Percentiles rank a stretch among this genome's conserved stretches.
Evolutionary conservation across 257 asterid genomes (phyloP).

Genomic region (Nicotiana paniculata): DNA sequence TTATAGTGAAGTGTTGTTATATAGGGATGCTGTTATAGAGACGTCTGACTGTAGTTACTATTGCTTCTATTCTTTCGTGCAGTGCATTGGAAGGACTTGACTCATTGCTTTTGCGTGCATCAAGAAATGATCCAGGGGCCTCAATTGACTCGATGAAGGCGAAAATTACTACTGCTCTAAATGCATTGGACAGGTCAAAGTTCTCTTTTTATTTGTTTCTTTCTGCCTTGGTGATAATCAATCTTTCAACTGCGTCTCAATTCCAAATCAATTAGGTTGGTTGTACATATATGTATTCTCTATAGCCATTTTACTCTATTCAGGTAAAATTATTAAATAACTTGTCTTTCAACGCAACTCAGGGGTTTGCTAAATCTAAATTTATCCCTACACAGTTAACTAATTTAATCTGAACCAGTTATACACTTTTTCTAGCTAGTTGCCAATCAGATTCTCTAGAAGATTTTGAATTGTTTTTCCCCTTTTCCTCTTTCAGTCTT

Average conservation of each 20-base stretch:
- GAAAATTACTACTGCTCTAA: conserved; percentile 41
- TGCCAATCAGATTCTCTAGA: not conserved
- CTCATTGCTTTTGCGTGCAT: conserved; percentile 75
- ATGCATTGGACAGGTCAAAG: conserved; percentile 67
- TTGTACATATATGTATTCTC: not conserved
- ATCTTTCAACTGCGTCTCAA: not conserved
- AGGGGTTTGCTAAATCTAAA: not conserved
- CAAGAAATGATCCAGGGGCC: conserved; percentile 57
- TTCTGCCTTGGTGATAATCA: not conserved
- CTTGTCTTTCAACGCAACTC: not conserved
- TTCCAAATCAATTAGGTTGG: not conserved
- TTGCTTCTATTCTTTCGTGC: not conserved
- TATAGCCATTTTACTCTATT: not conserved
- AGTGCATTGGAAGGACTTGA: conserved; percentile 97
- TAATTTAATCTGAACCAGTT: not conserved
- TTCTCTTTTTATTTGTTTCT: not conserved
- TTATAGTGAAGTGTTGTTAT: too few relatives aligned
- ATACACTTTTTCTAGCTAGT: not conserved
- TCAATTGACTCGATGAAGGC: conserved; percentile 60
- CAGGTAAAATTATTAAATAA: not conserved
- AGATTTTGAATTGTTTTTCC: not conserved
- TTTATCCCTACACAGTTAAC: not conserved
- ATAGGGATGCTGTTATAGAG: too few relatives aligned
- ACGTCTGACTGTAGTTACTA: not conserved
- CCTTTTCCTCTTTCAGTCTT: conserved; percentile 39